Base-by-base conservation (phyloP, 1,284 basidiomycete genomes). In the Sporisorium iseilematis-ciliati region DNA sequence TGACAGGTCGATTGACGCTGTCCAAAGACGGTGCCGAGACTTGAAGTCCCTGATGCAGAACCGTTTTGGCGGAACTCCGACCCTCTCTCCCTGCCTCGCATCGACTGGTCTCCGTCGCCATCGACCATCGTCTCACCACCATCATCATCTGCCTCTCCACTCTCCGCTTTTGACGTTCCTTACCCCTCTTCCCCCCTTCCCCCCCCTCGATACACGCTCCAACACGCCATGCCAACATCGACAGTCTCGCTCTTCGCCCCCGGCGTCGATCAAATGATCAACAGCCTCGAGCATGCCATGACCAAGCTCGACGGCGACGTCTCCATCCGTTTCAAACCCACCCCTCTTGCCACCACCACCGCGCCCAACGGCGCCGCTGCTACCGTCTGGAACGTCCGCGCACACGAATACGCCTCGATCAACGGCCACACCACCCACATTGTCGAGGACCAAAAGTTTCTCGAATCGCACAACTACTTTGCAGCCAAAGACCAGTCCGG, bases 361-460 rank as follows among this genome's bases (percentile, higher is more conserved):
- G 65, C 66, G 11, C 65, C 72, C 18, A 59, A 65, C 7, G 72
- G 72, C 7, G 66, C 65, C 18, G 55, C 58, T 3, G 72, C 72
- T 1, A 75, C 72, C 16, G 59, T 75, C 46, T 75, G 72, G 72
- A 75, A 75, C 43, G 66, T 75, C 4, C 57, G 61, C 51, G 72
- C 65, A 1, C 61, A 75, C 63, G 72, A 69, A 50, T 75, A 59
- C 52, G 65, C 62, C 29, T 69, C 65, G 16, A 62, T 62, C 57
- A 55, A 63, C 43, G 59, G 59, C 48, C 52, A 65, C 62, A 62
- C 58, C 29, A 65, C 65, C 31, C 42, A 23, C 18, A 54, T 67
- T 20, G 49, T 69, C 26, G 57, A 75, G 29, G 55, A 65, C 21
- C 61, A 68, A 49, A 57, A 64, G 41, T 75, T 75, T n/a, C 46